A percentile compares a stretch with the other conserved stretches of the same genome.
These are phyloP conservation scores for Nicotiana obtusifolia DNA, from an alignment of 257 asterid species.

Conservation along the genomic window DNA sequence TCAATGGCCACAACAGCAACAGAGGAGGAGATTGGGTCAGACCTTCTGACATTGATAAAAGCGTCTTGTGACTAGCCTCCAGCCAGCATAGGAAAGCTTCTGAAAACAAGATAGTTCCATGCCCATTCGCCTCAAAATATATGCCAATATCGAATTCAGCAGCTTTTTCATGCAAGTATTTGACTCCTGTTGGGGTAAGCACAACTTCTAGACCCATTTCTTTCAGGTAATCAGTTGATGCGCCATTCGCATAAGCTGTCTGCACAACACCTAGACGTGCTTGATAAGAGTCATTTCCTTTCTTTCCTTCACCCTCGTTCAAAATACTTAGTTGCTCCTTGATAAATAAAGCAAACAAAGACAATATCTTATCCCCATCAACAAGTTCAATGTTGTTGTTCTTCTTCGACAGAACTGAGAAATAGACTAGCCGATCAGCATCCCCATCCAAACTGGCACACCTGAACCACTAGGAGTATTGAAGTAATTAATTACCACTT, in stretches of 20 bases:
- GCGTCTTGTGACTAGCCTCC: slow-evolving; percentile 42
- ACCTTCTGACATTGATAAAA: slow-evolving; percentile 61
- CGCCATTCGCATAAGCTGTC: slow-evolving; percentile 98
- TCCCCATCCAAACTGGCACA: slow-evolving; percentile 98
- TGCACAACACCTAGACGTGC: slow-evolving; percentile 73
- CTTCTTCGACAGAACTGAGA: slow-evolving; percentile 46
- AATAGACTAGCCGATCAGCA: slow-evolving; percentile 94
- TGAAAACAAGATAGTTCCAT: slow-evolving; percentile 89
- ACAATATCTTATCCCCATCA: slow-evolving; percentile 95
- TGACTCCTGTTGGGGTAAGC: slow-evolving; percentile 91
- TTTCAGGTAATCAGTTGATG: slow-evolving; percentile 82
- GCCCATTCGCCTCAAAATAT: slow-evolving; percentile 97
- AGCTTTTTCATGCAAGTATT: slow-evolving; percentile 85
- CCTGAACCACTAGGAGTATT: slow-evolving; percentile 63
- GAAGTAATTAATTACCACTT: slow-evolving; percentile 23
- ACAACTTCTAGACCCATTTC: slow-evolving; percentile 68
- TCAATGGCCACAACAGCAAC: neutral
- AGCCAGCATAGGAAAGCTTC: slow-evolving; percentile 55
- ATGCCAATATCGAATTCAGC: slow-evolving; percentile 85
- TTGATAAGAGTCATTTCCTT: slow-evolving; percentile 31
- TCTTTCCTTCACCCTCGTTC: slow-evolving; percentile 32
- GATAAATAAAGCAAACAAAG: slow-evolving; percentile 78
- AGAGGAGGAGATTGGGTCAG: slow-evolving; percentile 3
- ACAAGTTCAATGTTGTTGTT: slow-evolving; percentile 66
- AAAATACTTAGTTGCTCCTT: slow-evolving; percentile 64